These are phyloP conservation scores for Serendipita indica DNA, from an alignment of 768 basidiomycete genomes.

Conservation along the genomic window DNA sequence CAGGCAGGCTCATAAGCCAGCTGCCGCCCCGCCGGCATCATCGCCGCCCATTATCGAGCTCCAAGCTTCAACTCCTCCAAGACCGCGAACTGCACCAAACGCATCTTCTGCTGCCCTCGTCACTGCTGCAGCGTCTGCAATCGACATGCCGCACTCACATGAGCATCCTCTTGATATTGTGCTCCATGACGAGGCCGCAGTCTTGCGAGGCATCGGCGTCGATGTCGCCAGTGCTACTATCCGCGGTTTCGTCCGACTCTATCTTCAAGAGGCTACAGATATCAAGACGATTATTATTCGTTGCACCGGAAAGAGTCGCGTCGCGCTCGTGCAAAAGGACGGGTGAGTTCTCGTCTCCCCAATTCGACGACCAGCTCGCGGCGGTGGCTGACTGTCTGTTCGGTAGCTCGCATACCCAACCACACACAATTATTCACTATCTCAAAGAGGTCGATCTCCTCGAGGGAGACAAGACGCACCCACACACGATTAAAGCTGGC, in stretches of 20 bases:
- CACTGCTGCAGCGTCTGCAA: background rate
- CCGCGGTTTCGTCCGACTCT: slow-evolving; percentile 65
- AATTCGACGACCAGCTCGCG: too few species aligned
- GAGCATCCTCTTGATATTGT: slow-evolving; percentile 47
- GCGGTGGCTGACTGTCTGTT: too few species aligned
- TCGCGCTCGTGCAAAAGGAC: background rate
- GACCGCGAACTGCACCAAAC: background rate
- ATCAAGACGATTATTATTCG: slow-evolving; percentile 17
- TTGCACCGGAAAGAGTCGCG: slow-evolving; percentile 1
- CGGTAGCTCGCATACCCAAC: background rate
- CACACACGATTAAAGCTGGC: slow-evolving; percentile 91
- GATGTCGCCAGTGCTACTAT: slow-evolving; percentile 74
- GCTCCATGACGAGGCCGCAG: slow-evolving; percentile 53
- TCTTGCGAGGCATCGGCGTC: slow-evolving; percentile 62
- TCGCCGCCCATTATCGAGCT: background rate
- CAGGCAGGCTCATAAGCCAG: too few species aligned
- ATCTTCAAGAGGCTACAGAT: slow-evolving; percentile 67
- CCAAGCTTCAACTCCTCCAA: background rate
- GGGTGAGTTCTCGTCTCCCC: background rate
- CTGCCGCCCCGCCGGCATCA: background rate
- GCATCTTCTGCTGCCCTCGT: too few species aligned
- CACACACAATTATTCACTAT: background rate
- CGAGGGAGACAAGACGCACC: slow-evolving; percentile 60
- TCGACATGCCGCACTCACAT: background rate
- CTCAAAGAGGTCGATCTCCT: slow-evolving; percentile 74